Percentiles rank a stretch among this genome's conserved stretches.
phyloP scores from a whole-genome alignment of 2,329 filamentous ascomycete genomes.

The Polychaeton citri region DNA sequence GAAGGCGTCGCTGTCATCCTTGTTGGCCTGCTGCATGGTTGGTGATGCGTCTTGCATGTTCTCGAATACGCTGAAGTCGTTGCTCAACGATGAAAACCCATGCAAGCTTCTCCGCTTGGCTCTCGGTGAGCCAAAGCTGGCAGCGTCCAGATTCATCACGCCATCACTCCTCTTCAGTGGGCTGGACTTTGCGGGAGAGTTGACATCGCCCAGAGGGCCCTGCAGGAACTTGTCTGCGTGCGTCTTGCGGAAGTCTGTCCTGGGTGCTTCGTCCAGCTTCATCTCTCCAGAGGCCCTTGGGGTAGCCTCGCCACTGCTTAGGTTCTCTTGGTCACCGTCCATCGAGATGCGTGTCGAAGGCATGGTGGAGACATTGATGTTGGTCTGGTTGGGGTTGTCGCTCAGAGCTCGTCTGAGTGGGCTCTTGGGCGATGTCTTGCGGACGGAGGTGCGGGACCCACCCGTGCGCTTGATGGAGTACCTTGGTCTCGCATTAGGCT shows the following conservation, averaged over 20 bases:
- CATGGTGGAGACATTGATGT: slow-evolving; percentile 44
- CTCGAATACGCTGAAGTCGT: slow-evolving; percentile 67
- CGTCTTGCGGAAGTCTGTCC: slow-evolving; percentile 33
- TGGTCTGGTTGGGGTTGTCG: slow-evolving; percentile 53
- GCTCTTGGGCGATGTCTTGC: slow-evolving; percentile 65
- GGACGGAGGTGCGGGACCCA: slow-evolving; percentile 31
- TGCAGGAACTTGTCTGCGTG: slow-evolving; percentile 33
- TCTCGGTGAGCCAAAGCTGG: slow-evolving; percentile 67
- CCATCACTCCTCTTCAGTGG: slow-evolving; percentile 87
- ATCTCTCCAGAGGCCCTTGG: slow-evolving; percentile 9
- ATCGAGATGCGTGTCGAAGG: slow-evolving; percentile 28
- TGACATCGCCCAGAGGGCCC: slow-evolving; percentile 12
- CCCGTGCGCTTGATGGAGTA: slow-evolving; percentile 19
- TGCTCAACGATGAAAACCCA: slow-evolving; percentile 49
- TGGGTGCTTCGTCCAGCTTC: slow-evolving; percentile 30
- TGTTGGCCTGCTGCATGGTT: background rate
- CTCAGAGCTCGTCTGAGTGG: slow-evolving; percentile 67
- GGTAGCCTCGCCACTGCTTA: slow-evolving; percentile 15
- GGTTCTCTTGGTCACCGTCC: slow-evolving; percentile 30
- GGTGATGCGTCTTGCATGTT: slow-evolving; percentile 23
- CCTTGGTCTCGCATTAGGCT: slow-evolving; percentile 32
- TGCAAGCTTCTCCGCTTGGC: slow-evolving; percentile 71
- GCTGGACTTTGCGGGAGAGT: slow-evolving; percentile 51
- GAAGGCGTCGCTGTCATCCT: background rate
- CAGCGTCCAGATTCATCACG: slow-evolving; percentile 73